Evolutionary conservation across 495 filamentous ascomycete species (phyloP), one percentile per base, ranked within the genome.

Genomic region (Choiromyces venosus): DNA sequence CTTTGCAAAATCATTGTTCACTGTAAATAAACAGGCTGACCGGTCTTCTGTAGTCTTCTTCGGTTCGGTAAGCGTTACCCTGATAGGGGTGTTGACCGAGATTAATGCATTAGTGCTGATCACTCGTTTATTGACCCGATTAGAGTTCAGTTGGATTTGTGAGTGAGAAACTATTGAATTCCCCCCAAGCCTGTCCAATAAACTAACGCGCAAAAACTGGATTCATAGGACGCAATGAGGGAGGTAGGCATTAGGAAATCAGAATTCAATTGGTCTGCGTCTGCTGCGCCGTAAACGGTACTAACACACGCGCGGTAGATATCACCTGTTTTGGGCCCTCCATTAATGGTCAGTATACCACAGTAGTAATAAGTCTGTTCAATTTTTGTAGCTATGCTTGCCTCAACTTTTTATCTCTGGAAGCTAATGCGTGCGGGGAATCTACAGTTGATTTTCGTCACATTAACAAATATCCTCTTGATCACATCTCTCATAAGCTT

Each of bases 401-500:
- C 39, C 39, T 25, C n/a, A 65, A 42, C 44, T 37, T 38, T 65
- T 65, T 40, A 52, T 35, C 35, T 18, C 66, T 66, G 52, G 36
- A 61, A 16, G 52, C 52, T 61, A 61, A 61, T 61, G 25, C 52
- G 52, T 61, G 52, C 52, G 25, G 29, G 40, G 68, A 75, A 71
- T 37, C 21, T 67, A 21, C 37, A 80, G 88, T 81, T 91, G 44
- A 86, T 93, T 76, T 97, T 97, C 80, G 88, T 97, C 39, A 91
- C 87, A 40, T 86, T 97, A 82, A 96, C 92, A 74, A 96, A 94
- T 76, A 93, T 97, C 71, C 86, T 97, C 19, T 86, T 97, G n/a
- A 90, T 96, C 76, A 95, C 94, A 52, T 94, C 92, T 21, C 85
- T 97, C 72, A 95, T 97, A 71, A 93, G 91, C 86, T 88, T 97